Conservation (phyloP, 1,139 yeast genomes). For the Geotrichum reessii region DNA sequence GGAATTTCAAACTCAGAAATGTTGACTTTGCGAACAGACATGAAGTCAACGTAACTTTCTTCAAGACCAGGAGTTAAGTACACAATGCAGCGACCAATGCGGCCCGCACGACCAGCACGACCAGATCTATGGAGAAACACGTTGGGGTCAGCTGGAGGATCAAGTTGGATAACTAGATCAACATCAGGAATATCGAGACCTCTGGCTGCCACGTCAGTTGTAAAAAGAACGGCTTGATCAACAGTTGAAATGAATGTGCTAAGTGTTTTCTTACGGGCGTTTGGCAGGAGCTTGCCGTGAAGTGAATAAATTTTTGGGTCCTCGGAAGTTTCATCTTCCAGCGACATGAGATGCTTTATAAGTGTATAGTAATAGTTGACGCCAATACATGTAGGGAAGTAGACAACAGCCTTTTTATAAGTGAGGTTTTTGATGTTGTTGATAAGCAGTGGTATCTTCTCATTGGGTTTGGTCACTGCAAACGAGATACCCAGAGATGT, state of each 20-base stretch:
- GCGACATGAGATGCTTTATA: constrained; percentile 39
- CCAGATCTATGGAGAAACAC: constrained; percentile 87
- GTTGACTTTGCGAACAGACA: constrained; percentile 64
- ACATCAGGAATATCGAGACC: constrained; percentile 93
- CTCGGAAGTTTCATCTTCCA: constrained; percentile 22
- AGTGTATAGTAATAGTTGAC: constrained; percentile 70
- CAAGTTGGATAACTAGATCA: constrained; percentile 78
- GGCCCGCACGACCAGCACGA: constrained; percentile 87
- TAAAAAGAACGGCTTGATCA: constrained; percentile 55
- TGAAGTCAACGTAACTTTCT: constrained; percentile 72
- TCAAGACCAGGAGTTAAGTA: constrained; percentile 70
- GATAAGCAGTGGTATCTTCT: constrained; percentile 55
- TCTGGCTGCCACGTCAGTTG: constrained; percentile 64
- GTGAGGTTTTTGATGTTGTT: constrained; percentile 46
- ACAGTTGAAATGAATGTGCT: constrained; percentile 48
- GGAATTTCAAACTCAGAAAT: constrained; percentile 41
- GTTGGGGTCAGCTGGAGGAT: constrained; percentile 89
- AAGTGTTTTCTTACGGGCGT: constrained; percentile 67
- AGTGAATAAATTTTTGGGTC: constrained; percentile 31
- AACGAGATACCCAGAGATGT: constrained; percentile 59
- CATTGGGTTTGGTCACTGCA: constrained; percentile 53
- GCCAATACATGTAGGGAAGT: constrained; percentile 82
- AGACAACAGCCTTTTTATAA: constrained; percentile 74
- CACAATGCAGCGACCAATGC: constrained; percentile 70
- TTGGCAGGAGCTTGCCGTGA: constrained; percentile 79